phyloP scores from a whole-genome alignment of 1,139 yeast species.

The Arxiozyma telluris region DNA sequence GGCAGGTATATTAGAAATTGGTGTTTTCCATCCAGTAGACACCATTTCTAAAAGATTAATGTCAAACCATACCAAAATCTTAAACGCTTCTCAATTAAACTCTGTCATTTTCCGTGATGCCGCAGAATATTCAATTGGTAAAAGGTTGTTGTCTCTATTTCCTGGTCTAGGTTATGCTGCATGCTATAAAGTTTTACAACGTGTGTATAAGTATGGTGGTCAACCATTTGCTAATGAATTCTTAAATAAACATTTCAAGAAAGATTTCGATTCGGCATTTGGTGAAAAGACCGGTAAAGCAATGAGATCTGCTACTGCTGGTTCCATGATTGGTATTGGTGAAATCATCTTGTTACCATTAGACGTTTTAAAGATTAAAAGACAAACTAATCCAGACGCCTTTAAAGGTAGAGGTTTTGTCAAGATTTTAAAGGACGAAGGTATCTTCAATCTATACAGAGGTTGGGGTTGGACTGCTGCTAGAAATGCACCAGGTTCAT shows the following conservation, averaged over 20 bases:
- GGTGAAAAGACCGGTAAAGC: slow-evolving; percentile 97
- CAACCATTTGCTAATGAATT: slow-evolving; percentile 97
- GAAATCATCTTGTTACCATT: slow-evolving; percentile 92
- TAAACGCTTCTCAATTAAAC: slow-evolving; percentile 60
- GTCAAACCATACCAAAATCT: slow-evolving; percentile 80
- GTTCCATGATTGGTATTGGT: slow-evolving; percentile 94
- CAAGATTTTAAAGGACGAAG: slow-evolving; percentile 81
- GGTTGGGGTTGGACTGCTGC: slow-evolving; percentile 99
- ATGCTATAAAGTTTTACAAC: slow-evolving; percentile 88
- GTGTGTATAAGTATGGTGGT: slow-evolving; percentile 98
- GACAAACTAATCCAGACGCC: slow-evolving; percentile 98
- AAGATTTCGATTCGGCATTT: slow-evolving; percentile 60
- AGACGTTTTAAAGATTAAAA: slow-evolving; percentile 93
- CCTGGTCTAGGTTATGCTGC: slow-evolving; percentile 99
- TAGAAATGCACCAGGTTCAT: slow-evolving; percentile 98
- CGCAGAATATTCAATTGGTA: slow-evolving; percentile 60
- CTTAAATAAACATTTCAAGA: slow-evolving; percentile 64
- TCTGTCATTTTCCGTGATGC: slow-evolving; percentile 77
- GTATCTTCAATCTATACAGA: slow-evolving; percentile 73
- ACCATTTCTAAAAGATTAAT: slow-evolving; percentile 95
- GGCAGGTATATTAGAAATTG: slow-evolving; percentile 95
- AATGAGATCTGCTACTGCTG: slow-evolving; percentile 91
- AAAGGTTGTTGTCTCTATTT: slow-evolving; percentile 73
- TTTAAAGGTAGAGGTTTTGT: slow-evolving; percentile 95
- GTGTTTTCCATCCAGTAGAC: slow-evolving; percentile 97